Percentiles rank a stretch among this genome's conserved stretches.
phyloP scores from a whole-genome alignment of 306 rosid genomes.

The peach (Prunus persica) region Prunus_persica_NCBIv2 NC_034010.1:20115501-20116000 shows the following conservation, averaged over 20 bases:
- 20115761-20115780: constrained; percentile 11
- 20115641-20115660: neutral
- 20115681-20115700: neutral
- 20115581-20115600: neutral
- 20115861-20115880: neutral
- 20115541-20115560: neutral
- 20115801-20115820: neutral
- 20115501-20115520: neutral
- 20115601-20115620: neutral
- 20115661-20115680: neutral
- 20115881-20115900: constrained; percentile 12
- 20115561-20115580: neutral
- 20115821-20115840: neutral
- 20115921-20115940: neutral
- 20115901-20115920: neutral
- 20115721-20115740: neutral
- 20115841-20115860: neutral
- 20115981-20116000: neutral
- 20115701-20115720: constrained; percentile 6
- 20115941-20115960: constrained; percentile 8
- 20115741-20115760: neutral
- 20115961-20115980: neutral
- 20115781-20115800: constrained; percentile 7
- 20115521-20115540: neutral
- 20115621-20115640: constrained; percentile 1